phyloP scores from a whole-genome alignment of 106 monocot genomes.

The Dactylorhiza incarnata region DNA sequence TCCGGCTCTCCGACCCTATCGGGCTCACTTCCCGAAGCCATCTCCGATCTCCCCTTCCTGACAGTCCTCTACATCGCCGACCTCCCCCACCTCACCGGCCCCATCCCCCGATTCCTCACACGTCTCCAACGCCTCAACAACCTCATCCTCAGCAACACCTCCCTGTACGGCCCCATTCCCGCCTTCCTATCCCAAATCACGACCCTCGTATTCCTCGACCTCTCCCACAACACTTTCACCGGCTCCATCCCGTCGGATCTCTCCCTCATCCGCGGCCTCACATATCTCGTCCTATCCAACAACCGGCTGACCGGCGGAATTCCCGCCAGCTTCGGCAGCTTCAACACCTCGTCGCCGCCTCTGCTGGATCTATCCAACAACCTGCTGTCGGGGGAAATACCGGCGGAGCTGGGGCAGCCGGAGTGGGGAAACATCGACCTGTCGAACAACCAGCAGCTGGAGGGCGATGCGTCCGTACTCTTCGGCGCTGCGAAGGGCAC shows the following conservation, averaged over 20 bases:
- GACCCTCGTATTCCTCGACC: background rate
- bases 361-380: constrained; percentile 28
- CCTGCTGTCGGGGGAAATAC: constrained; percentile 11
- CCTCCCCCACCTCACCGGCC: constrained; percentile 15
- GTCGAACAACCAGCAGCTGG: constrained; percentile 21
- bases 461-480: constrained; percentile 27
- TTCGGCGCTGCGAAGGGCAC: constrained; percentile 17
- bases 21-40: constrained; percentile 12
- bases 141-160: constrained; percentile 10
- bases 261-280: constrained; percentile 4
- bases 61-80: background rate
- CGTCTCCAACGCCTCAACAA: constrained; percentile 6
- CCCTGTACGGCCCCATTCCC: constrained; percentile 24
- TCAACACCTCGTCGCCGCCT: background rate
- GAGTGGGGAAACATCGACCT: constrained; percentile 18
- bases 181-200: background rate
- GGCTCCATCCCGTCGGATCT: constrained; percentile 19
- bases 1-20: background rate
- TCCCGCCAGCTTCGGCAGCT: constrained; percentile 17
- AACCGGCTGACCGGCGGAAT: constrained; percentile 40
- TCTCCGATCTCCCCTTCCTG: constrained; percentile 28
- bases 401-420: background rate
- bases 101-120: constrained; percentile 19
- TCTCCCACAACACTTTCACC: constrained; percentile 5
- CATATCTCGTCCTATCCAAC: constrained; percentile 18